phyloP scores from a whole-genome alignment of 2,329 filamentous ascomycete species.

The Aplosporella prunicola region DNA sequence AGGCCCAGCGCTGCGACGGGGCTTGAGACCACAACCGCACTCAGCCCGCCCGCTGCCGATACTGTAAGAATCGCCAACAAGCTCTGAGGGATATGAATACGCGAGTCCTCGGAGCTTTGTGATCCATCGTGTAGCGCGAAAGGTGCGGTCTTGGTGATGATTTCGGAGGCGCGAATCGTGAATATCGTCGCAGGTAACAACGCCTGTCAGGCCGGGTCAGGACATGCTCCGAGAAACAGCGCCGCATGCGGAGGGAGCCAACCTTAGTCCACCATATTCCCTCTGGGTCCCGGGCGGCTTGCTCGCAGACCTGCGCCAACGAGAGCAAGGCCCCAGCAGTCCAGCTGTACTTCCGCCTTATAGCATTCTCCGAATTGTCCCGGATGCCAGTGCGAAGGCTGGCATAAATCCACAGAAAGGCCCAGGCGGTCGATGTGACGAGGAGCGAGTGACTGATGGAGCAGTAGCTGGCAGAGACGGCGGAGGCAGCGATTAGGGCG shows the following conservation, averaged over 20 bases:
- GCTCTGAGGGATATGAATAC: conserved; percentile 1
- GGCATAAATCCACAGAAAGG: conserved; percentile 27
- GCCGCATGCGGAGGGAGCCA: neutral
- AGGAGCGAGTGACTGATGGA: conserved; percentile 30
- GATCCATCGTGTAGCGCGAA: conserved; percentile 18
- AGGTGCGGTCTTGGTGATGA: conserved; percentile 15
- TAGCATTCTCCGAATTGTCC: conserved; percentile 18
- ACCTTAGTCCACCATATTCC: conserved; percentile 40
- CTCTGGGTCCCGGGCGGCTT: conserved; percentile 33
- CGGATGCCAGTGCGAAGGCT: conserved; percentile 25
- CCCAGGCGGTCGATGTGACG: conserved; percentile 35
- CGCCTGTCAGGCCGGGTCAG: conserved; percentile 17
- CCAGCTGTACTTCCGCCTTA: conserved; percentile 26
- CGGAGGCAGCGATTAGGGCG: conserved; percentile 7
- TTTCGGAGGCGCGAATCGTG: conserved; percentile 18
- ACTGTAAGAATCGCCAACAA: conserved; percentile 6
- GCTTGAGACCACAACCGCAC: conserved; percentile 1
- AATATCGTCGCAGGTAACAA: conserved; percentile 26
- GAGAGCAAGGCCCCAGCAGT: conserved; percentile 33
- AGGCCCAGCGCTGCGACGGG: conserved; percentile 27
- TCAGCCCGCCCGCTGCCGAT: conserved; percentile 7
- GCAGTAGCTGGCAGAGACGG: conserved; percentile 4
- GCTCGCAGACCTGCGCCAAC: conserved; percentile 34
- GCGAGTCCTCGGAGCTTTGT: conserved; percentile 11
- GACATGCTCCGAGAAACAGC: conserved; percentile 4